phyloP scores from a whole-genome alignment of 306 rosid species.

The Corylus avellana region DNA sequence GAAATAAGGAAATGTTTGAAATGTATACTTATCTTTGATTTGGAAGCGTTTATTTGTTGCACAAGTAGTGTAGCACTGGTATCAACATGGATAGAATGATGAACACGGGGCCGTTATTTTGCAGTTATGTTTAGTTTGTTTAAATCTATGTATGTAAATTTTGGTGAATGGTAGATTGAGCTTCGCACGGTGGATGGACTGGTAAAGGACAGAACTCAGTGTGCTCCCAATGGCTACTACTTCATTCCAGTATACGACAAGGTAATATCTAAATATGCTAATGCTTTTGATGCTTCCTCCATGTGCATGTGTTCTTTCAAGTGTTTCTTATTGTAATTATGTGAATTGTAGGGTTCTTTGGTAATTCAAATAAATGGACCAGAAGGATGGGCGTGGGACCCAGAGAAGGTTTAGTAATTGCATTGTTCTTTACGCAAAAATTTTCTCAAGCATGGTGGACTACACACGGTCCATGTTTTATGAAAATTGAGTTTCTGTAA shows the following conservation, averaged over 20 bases:
- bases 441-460: neutral
- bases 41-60: constrained; percentile 9
- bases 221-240: constrained; percentile 98
- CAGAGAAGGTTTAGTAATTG: constrained; percentile 64
- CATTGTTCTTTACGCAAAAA: neutral
- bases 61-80: neutral
- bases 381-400: constrained; percentile 96
- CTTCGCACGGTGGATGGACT: constrained; percentile 91
- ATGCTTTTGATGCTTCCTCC: neutral
- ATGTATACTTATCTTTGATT: neutral
- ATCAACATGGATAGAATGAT: neutral
- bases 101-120: neutral
- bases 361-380: constrained; percentile 83
- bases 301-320: neutral
- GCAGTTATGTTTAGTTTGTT: neutral
- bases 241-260: constrained; percentile 98
- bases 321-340: constrained; percentile 38
- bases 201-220: constrained; percentile 91
- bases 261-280: constrained; percentile 42
- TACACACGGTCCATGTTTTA: constrained; percentile 10
- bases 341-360: constrained; percentile 77
- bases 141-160: neutral
- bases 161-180: constrained; percentile 53
- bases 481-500: constrained; percentile 23
- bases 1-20: neutral